A percentile compares a stretch with the other conserved stretches of the same genome.
These are phyloP conservation scores for Scorias spongiosa DNA, from an alignment of 2,329 filamentous ascomycete species.

Conservation along the genomic window DNA sequence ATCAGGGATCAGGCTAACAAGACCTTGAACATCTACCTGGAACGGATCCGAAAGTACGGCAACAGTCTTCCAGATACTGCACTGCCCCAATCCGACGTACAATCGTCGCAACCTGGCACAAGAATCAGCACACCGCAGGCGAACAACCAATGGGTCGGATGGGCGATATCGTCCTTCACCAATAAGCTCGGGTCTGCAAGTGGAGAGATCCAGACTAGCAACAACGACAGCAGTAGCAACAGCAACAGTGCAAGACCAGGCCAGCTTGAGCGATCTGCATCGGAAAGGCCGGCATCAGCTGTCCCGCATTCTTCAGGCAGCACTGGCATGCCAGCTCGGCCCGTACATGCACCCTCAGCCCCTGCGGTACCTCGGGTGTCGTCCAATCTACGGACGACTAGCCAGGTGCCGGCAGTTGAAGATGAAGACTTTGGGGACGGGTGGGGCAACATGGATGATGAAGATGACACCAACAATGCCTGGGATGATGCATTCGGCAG, in stretches of 20 bases:
- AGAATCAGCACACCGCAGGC: slow-evolving; percentile 65
- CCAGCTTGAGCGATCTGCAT: slow-evolving; percentile 29
- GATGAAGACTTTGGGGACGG: slow-evolving; percentile 50
- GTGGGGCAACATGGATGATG: slow-evolving; percentile 53
- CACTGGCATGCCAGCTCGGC: slow-evolving; percentile 17
- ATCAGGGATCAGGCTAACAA: slow-evolving; percentile 85
- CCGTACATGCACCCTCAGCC: slow-evolving; percentile 12
- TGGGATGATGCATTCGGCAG: slow-evolving; percentile 37
- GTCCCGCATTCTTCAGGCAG: slow-evolving; percentile 21
- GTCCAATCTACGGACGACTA: slow-evolving; percentile 12
- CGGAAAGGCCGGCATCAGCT: slow-evolving; percentile 7
- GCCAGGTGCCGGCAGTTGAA: slow-evolving; percentile 20
- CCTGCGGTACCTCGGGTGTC: slow-evolving; percentile 16
- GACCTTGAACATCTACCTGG: slow-evolving; percentile 72
- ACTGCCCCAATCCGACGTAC: slow-evolving; percentile 48
- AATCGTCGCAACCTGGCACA: slow-evolving; percentile 32
- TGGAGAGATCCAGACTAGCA: slow-evolving; percentile 62
- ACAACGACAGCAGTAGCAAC: slow-evolving; percentile 11
- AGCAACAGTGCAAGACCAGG: slow-evolving; percentile 33
- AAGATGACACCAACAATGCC: slow-evolving; percentile 56
- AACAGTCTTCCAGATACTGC: slow-evolving; percentile 65
- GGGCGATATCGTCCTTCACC: slow-evolving; percentile 97
- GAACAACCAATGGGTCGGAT: slow-evolving; percentile 65
- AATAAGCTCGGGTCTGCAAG: slow-evolving; percentile 77
- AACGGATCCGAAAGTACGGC: slow-evolving; percentile 65